Base-by-base conservation (phyloP, 306 rosid species). In the Vigna nakashimae region DNA sequence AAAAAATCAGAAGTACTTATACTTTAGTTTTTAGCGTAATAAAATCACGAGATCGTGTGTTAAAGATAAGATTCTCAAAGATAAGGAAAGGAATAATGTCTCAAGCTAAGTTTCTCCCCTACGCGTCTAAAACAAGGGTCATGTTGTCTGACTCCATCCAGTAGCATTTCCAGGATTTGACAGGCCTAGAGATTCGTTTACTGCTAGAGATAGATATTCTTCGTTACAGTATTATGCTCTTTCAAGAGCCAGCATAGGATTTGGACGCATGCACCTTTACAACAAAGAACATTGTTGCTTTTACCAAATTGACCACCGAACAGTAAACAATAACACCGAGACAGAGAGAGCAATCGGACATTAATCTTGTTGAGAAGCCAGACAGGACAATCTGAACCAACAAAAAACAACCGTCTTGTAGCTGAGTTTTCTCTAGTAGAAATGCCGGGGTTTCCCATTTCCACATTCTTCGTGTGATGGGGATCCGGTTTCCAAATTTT, bases 21-120 rank as follows among this genome's bases (percentile, higher is more conserved):
- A 1, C 5, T 71, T 36, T 20, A 20, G 38, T 57, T 71, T 50
- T 34, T 8, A 12, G 22, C 16, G 52, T 55, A 65, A 57, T 71
- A 38, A 38, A 57, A 40, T 24, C 22, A 2, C 13, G 20, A 4
- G 65, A 52, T 12, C 8, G 13, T 13, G 36, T 9, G 50, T 4
- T 51, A 4, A 72, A n/a, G 77, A 73, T 56, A 56, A 73, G 65
- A 71, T 71, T 55, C 76, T 55, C 20, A 0, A 13, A 12, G 77
- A 73, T 57, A 57, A 59, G 46, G 67, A 57, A 57, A 59, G 46
- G 67, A 57, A 53, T 36, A 40, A 38, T 15, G 3, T 40, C 16
- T 22, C 1, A 40, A 22, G 77, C 65, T 22, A 46, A 40, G 55
- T 40, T 38, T 72, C 16, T 40, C 6, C n/a, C 26, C 55, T 56